Base-by-base conservation (phyloP, 2,329 filamentous ascomycete genomes). In the Meredithiella fracta region DNA sequence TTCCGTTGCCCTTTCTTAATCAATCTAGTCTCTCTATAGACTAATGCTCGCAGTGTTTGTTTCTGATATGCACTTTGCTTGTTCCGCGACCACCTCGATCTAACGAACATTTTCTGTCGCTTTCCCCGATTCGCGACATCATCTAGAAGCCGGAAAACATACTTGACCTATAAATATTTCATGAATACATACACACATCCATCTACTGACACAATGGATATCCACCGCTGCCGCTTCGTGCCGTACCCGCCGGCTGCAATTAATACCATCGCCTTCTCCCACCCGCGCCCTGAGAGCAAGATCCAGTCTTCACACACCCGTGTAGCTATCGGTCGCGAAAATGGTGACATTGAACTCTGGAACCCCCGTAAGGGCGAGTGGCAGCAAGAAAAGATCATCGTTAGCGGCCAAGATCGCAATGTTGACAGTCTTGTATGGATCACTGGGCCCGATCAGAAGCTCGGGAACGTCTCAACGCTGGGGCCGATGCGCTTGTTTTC, bases 261-360 rank as follows among this genome's bases (percentile, higher is more conserved):
- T 70, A 97, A 95, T 70, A 84, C 88, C 60, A 79, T 97, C 66
- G 88, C 91, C 62, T 97, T 98, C 68, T 95, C 92, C 4, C 86
- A 95, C 67, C 75, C 85, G 20, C 72, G 69, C 59, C 61, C 70
- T 53, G 69, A 69, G 61, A 70, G 74, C 59, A 68, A 70, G 60
- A 71, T 65, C 67, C 66, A 73, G 66, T 63, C 76, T 69, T 63
- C 74, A 76, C 22, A 78, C 74, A 60, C 80, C 76, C 81, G 89
- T 62, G 78, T 97, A 55, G 92, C 92, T 1, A 79, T 98, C 63
- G 92, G 92, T 59, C 83, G 92, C 62, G 85, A 87, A 58, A 96
- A 97, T 67, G 92, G 92, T 63, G 87, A 95, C 65, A 92, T 98
- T 63, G 92, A 98, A 70, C 89, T 98, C 61, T 98, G 92, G 92